Evolutionary conservation across 331 rosid genomes (phyloP).

Genomic region (Stylosanthes scabra): DNA sequence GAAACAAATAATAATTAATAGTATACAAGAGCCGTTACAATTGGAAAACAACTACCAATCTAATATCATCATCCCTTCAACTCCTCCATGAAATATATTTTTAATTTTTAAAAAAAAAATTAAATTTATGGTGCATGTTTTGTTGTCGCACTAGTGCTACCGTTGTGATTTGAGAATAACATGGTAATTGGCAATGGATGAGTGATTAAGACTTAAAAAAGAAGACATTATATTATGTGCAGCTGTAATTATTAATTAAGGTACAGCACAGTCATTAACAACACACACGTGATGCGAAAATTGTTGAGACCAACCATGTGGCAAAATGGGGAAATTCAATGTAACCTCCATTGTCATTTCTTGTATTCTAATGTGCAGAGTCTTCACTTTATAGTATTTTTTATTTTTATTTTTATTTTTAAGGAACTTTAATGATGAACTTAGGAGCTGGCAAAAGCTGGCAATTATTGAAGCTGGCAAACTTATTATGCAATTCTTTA

Average conservation of each 20-base stretch:
- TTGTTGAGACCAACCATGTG: conserved; percentile 25
- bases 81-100: neutral
- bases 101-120: neutral
- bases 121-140: conserved; percentile 27
- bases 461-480: conserved; percentile 41
- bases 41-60: conserved; percentile 57
- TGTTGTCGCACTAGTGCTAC: conserved; percentile 17
- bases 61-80: conserved; percentile 46
- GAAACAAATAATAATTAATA: conserved; percentile 6
- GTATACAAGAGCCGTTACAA: conserved; percentile 45
- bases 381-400: neutral
- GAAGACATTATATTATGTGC: too few species aligned
- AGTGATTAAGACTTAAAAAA: too few species aligned
- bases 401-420: neutral
- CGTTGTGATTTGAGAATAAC: neutral
- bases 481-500: conserved; percentile 17
- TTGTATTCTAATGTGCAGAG: neutral
- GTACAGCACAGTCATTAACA: too few species aligned
- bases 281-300: conserved; percentile 21
- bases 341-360: neutral
- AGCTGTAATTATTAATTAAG: too few species aligned
- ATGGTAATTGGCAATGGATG: too few species aligned
- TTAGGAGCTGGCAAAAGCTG: conserved; percentile 69
- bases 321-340: neutral
- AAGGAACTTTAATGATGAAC: conserved; percentile 12